phyloP scores from a whole-genome alignment of 768 basidiomycete species.

The Termitomyces eurrhizus region DNA sequence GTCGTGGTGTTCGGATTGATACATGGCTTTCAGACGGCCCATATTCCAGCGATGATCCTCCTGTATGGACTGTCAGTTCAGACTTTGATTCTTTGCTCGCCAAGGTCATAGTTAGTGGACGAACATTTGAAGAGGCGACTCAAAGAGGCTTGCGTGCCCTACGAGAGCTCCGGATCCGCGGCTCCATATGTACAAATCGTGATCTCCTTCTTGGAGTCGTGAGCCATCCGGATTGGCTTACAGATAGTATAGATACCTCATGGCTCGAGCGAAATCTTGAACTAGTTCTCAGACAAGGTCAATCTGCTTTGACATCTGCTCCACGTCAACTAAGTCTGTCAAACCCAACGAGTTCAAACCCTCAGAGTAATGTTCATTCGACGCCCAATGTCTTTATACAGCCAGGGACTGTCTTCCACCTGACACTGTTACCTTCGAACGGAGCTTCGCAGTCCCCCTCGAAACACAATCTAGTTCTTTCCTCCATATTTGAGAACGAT shows the following conservation, averaged over 20 bases:
- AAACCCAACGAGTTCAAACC: background rate
- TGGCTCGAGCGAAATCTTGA: conserved; percentile 33
- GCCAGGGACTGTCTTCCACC: conserved; percentile 33
- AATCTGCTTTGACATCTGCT: background rate
- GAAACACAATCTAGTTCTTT: conserved; percentile 30
- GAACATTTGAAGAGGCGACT: conserved; percentile 79
- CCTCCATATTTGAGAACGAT: conserved; percentile 30
- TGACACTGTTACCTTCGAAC: conserved; percentile 21
- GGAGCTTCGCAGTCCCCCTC: background rate
- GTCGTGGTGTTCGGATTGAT: conserved; percentile 83
- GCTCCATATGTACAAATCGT: conserved; percentile 36
- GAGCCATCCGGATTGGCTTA: conserved; percentile 26
- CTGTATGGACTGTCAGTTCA: conserved; percentile 41
- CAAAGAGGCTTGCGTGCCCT: conserved; percentile 81
- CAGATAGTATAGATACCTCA: conserved; percentile 28
- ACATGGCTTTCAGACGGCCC: conserved; percentile 77
- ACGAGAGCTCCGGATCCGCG: conserved; percentile 75
- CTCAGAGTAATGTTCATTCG: background rate
- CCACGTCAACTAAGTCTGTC: background rate
- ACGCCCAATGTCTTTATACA: conserved; percentile 21
- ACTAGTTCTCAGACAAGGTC: conserved; percentile 18
- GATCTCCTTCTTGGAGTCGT: conserved; percentile 28
- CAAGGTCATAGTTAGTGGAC: conserved; percentile 76
- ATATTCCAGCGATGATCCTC: conserved; percentile 36
- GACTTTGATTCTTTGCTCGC: conserved; percentile 89